Evolutionary conservation across 331 rosid species (phyloP).

Genomic region (Rosa hybrid): DNA sequence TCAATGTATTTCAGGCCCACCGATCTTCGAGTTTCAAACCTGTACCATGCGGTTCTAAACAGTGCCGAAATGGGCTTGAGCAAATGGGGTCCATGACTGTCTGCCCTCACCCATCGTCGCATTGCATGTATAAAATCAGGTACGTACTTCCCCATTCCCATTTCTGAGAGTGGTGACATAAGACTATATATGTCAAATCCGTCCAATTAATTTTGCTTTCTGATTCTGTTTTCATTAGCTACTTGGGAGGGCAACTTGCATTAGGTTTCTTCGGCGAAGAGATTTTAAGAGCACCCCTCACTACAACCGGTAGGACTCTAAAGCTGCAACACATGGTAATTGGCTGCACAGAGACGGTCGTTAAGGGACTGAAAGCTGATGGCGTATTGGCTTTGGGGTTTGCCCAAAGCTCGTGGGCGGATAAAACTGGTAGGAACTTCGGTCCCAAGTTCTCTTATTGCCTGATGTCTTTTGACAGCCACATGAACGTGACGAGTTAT

Average conservation of each 20-base stretch:
- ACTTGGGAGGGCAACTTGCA: neutral
- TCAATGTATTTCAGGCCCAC: neutral
- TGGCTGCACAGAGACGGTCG: conserved; percentile 2
- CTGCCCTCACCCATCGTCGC: neutral
- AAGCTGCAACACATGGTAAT: neutral
- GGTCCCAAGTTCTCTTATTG: conserved; percentile 6
- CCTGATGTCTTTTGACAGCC: neutral
- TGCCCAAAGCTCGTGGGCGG: neutral
- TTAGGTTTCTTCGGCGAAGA: neutral
- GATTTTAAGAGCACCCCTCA: neutral
- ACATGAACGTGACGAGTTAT: neutral
- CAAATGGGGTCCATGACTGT: neutral
- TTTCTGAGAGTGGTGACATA: too few relatives aligned
- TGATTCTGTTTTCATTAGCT: neutral
- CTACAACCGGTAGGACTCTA: neutral
- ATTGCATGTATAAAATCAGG: conserved; percentile 5
- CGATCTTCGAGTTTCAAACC: conserved; percentile 4
- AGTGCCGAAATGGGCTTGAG: neutral
- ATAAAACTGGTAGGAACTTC: neutral
- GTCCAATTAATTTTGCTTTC: neutral
- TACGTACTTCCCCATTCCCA: neutral
- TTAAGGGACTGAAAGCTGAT: neutral
- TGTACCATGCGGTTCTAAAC: neutral
- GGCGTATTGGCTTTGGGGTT: neutral
- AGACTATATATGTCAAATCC: neutral